Evolutionary conservation across 768 basidiomycete genomes (phyloP), one percentile per base, ranked within the genome.

Genomic region (Austroboletus eburneus): DNA sequence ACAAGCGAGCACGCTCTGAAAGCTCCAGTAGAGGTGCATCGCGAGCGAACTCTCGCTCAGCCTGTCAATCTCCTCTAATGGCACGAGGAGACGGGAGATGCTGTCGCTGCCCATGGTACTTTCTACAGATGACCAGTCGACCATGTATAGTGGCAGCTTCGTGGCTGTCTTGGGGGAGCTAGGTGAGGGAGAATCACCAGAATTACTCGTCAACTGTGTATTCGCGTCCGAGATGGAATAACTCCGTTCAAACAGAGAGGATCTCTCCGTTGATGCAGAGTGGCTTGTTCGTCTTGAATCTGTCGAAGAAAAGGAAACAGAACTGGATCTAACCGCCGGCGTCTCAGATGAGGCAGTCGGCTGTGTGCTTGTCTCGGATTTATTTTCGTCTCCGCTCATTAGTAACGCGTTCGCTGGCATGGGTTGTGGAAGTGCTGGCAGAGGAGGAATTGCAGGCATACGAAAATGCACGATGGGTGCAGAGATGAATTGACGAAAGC

Each of bases 1-100:
- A 53, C 81, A 83, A 12, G 80, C 81, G 12, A 84, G 60, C 8
- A 87, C 79, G 17, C 66, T 63, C 53, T 80, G 76, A 50, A 77
- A 85, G n/a, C 79, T 76, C 50, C 74, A 71, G 55, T 83, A 79
- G 4, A 87, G 72, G 46, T 87, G 84, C 81, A 86, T 83, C 0
- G 83, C 82, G 23, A 84, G 71, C 2, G 81, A 80, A 36, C 80
- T 74, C 44, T 83, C 78, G 48, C 68, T 79, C 51, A 84, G 59
- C 22, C 62, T 62, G 45, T 66, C 65, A 5, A 83, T 64, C 44
- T 71, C 71, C 24, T 72, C 70, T 18, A 70, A 53, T 2, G 72
- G 64, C 27, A 76, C 65, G 30, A 75, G 60, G 5, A 68, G 67
- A 21, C 42, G 58, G 16, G 57, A 66, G 18, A 71, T 67, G 22